Base-by-base conservation (phyloP, 345 rosid genomes). In the Sonneratia alba region DNA sequence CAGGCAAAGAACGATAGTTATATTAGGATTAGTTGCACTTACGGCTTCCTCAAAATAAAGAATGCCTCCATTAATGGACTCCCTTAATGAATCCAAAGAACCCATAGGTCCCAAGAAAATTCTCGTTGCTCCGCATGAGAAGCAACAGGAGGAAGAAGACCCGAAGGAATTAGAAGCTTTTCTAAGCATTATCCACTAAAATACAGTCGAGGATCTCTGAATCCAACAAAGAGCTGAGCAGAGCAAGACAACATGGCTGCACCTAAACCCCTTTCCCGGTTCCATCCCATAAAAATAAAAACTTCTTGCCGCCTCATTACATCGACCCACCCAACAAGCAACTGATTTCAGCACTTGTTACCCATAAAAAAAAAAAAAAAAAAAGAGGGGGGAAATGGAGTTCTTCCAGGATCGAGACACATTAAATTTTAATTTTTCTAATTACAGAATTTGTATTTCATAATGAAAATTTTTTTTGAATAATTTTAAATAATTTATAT, bases 311-410 rank as follows among this genome's bases (percentile, higher is more conserved):
- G 85, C 81, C 86, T 77, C 72, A 67, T 45, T 70, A 64, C 79
- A 77, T 57, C 81, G 72, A 27, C 78, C 71, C 19, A 84, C 84
- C 84, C 78, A 77, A 81, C 74, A 75, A 42, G 84, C 80, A 82
- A 77, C 72, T 69, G 61, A 72, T 68, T 75, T 73, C 70, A 73
- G 36, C 63, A 4, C 12, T 22, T 12, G n/a, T 22, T 57, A 22
- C 13, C 63, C 63, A n/a, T 57, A 22, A 22, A n/a, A 7, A 7
- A 38, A 4, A n/a, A n/a, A 40, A 32, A 18, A 24, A 45, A 48
- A 2, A 24, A 42, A 57, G 21, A 3, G 21, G 1, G 19, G 32
- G 32, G 1, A 27, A 27, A 27, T 27, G 32, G 32, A 27, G 32
- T 27, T 27, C 32, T 27, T 27, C 32, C 0, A 27, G 32, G 32